A percentile compares a stretch with the other conserved stretches of the same genome.
Conservation (phyloP, 371 early-diverging fungal species). For the Catenaria anguillulae region DNA sequence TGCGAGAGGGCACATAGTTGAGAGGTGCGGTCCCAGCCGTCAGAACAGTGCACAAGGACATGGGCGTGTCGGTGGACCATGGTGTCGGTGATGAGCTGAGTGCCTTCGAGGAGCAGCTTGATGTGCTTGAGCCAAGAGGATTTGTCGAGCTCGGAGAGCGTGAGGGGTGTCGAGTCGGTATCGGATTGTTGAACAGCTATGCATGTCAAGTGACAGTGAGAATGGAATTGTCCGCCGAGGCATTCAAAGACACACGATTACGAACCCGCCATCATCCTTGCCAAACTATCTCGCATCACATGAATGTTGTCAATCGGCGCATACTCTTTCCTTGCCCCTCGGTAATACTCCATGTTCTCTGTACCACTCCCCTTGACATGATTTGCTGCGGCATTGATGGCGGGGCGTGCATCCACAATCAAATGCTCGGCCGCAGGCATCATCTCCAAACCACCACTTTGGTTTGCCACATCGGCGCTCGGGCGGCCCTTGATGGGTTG, state of each 20-base stretch:
- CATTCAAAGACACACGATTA: no score
- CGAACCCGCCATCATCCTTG: slow-evolving; percentile 57
- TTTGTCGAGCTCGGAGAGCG: slow-evolving; percentile 31
- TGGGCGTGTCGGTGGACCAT: slow-evolving; percentile 60
- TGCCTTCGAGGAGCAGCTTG: slow-evolving; percentile 60
- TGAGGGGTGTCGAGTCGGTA: slow-evolving; percentile 38
- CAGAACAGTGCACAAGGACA: slow-evolving; percentile 94
- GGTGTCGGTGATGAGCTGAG: slow-evolving; percentile 60
- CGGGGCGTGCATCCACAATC: slow-evolving; percentile 88
- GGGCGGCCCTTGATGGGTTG: slow-evolving; percentile 14
- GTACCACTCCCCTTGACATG: slow-evolving; percentile 88
- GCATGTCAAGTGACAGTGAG: no score
- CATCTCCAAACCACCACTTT: background rate
- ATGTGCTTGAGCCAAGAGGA: slow-evolving; percentile 86
- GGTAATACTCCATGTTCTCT: slow-evolving; percentile 84
- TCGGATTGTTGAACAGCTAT: background rate
- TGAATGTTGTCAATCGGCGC: slow-evolving; percentile 95
- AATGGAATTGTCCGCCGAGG: background rate
- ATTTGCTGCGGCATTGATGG: slow-evolving; percentile 85
- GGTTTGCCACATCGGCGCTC: background rate
- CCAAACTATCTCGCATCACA: slow-evolving; percentile 80
- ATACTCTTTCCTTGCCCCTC: slow-evolving; percentile 64
- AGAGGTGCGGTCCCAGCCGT: slow-evolving; percentile 97
- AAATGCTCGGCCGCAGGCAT: slow-evolving; percentile 28
- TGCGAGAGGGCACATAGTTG: slow-evolving; percentile 78